Conservation (phyloP, 768 basidiomycete species). For the Lactarius quietus region DNA sequence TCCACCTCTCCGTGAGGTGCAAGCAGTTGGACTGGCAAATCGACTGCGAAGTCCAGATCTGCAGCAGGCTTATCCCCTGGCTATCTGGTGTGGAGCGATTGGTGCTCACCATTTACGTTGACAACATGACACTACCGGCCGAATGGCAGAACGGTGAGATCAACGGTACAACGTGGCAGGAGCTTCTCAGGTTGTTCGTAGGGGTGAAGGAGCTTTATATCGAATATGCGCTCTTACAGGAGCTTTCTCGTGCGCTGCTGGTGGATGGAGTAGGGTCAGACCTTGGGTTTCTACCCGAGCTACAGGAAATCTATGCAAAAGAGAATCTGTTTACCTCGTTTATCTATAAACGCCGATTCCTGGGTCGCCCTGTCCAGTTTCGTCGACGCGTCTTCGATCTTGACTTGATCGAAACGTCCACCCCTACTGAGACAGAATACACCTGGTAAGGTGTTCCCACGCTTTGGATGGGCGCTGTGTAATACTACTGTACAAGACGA, state of each 20-base stretch:
- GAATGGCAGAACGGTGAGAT: background rate
- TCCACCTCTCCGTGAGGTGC: background rate
- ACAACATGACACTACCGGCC: too few species aligned
- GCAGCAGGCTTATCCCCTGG: background rate
- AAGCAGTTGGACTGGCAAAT: background rate
- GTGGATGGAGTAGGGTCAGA: background rate
- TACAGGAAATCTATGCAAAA: background rate
- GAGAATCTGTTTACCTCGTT: background rate
- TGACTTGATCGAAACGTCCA: too few species aligned
- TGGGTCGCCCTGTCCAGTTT: too few species aligned
- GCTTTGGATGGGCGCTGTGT: too few species aligned
- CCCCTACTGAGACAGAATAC: too few species aligned
- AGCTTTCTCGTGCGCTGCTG: background rate
- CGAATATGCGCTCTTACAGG: background rate
- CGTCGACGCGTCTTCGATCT: too few species aligned
- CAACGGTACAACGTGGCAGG: background rate
- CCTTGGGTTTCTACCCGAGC: background rate
- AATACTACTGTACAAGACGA: too few species aligned
- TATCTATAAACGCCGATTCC: background rate
- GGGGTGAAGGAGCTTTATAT: background rate
- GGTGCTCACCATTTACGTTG: background rate
- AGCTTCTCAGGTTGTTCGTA: background rate
- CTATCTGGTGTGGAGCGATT: background rate
- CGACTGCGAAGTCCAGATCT: background rate
- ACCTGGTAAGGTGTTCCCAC: too few species aligned